Base-by-base conservation (phyloP, 2,329 filamentous ascomycete species). In the Paecilomyces dactylethromorphus region DNA sequence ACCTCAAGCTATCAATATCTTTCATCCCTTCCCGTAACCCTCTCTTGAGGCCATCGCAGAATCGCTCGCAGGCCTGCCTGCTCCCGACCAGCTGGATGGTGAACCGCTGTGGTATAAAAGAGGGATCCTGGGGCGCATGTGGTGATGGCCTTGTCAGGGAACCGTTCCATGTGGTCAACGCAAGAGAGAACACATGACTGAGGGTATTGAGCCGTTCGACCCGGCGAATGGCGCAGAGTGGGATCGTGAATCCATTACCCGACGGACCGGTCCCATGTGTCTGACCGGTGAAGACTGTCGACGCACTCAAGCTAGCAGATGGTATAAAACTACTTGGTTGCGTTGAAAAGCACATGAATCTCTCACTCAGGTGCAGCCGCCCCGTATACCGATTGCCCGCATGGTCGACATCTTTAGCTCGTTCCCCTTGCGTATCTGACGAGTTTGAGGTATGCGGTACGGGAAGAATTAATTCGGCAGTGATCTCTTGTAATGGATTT, bases 271-370 rank as follows among this genome's bases (percentile, higher is more conserved):
- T 91, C 60, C 94, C 92, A 71, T 96, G 89, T 29, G 93, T 97
- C 73, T 96, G 91, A 15, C 92, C 94, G 3, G 91, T 95, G 76
- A 95, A 97, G 59, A 86, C 85, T 53, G 88, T 91, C 21, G 92
- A 92, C 0, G 89, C 87, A 62, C 86, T 87, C 21, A 89, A 86
- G 73, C 87, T 96, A 15, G 93, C 89, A 0, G 88, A 87, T 63
- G 87, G 87, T 50, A 90, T 75, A 75, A 97, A 97, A 78, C 91
- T 95, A 10, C 91, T 90, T 15, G 91, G 87, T 56, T 94, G 91
- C 7, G 94, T 97, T 0, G 92, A 97, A 80, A 99, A 99, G 81
- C 92, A 97, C 67, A 99, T 86, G 76, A 90, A 99, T 66, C 90
- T 85, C 78, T 99, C 93, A 74, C 92, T 97, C 63, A 99, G 80